phyloP scores from a whole-genome alignment of 208 protist genomes.

The Acanthamoeba castellanii region DNA sequence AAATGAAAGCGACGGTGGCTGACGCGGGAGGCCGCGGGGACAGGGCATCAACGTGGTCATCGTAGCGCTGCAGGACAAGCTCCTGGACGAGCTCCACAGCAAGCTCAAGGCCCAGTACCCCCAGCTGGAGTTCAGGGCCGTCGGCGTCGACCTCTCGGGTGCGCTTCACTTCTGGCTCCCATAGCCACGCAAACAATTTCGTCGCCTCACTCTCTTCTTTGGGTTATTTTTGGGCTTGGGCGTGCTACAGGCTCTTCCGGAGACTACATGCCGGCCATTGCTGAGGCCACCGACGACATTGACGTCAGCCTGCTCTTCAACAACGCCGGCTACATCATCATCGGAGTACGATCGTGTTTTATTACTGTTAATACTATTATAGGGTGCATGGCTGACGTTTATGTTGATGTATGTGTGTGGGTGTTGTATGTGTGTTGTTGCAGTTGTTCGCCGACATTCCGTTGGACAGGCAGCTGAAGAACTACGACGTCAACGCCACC shows the following conservation, averaged over 20 bases:
- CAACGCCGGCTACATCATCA: conserved; percentile 81
- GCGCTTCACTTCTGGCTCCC: not conserved
- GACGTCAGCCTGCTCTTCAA: conserved; percentile 81
- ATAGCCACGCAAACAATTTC: not conserved
- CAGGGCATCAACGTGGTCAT: conserved; percentile 83
- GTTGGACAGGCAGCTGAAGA: conserved; percentile 64
- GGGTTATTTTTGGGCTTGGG: not conserved
- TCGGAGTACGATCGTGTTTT: conserved; percentile 8
- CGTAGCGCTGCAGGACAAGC: conserved; percentile 80
- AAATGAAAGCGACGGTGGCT: not conserved
- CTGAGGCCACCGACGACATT: conserved; percentile 81
- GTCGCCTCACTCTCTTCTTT: not conserved
- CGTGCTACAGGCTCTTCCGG: not conserved
- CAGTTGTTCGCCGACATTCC: conserved; percentile 54
- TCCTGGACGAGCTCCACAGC: conserved; percentile 67
- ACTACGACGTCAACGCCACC: conserved; percentile 81
- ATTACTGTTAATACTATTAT: no score
- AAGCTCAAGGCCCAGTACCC: conserved; percentile 74
- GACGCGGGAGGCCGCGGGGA: no score
- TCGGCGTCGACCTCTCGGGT: conserved; percentile 76
- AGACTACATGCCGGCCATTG: conserved; percentile 76
- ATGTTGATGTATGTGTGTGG: not conserved
- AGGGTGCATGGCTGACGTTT: not conserved
- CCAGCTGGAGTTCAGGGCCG: conserved; percentile 73
- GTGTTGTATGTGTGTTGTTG: not conserved